A percentile compares a stretch with the other conserved stretches of the same genome.
phyloP scores from a whole-genome alignment of 257 asterid species.

The Lycium barbarum region DNA sequence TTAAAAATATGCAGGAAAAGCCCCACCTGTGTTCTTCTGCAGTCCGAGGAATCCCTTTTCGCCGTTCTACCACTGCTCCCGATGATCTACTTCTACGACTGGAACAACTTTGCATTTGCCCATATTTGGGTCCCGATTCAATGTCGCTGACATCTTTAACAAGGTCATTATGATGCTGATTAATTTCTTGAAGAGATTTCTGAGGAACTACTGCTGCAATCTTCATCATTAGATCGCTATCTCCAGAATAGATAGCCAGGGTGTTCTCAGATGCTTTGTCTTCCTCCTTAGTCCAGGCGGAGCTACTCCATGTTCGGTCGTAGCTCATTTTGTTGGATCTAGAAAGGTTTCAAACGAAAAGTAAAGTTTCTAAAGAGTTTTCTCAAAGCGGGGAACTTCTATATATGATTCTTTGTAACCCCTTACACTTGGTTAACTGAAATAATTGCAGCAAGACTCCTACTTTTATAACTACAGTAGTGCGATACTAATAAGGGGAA shows the following conservation, averaged over 20 bases:
- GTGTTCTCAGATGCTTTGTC: conserved; percentile 10
- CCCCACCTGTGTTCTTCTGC: too few species aligned
- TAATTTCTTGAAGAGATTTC: too few species aligned
- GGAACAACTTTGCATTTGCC: too few species aligned
- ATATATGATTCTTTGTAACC: conserved; percentile 8
- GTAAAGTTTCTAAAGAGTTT: conserved; percentile 10
- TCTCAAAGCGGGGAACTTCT: not conserved
- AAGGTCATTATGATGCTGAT: too few species aligned
- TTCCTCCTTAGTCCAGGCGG: conserved; percentile 37
- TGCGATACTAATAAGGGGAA: not conserved
- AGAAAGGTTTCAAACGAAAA: not conserved
- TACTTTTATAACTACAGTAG: conserved; percentile 3
- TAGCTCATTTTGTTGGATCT: conserved; percentile 23
- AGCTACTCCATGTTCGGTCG: conserved; percentile 5
- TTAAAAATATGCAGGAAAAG: too few species aligned
- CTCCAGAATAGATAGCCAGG: not conserved
- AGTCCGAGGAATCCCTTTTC: too few species aligned
- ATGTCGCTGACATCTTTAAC: too few species aligned
- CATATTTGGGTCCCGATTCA: too few species aligned
- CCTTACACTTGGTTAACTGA: not conserved
- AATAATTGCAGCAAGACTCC: not conserved
- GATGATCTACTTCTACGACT: too few species aligned
- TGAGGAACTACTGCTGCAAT: conserved; percentile 10
- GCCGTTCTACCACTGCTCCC: too few species aligned
- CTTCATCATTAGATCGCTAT: not conserved